Evolutionary conservation across 495 filamentous ascomycete genomes (phyloP), one percentile per base, ranked within the genome.

Genomic region (Neurospora terricola): DNA sequence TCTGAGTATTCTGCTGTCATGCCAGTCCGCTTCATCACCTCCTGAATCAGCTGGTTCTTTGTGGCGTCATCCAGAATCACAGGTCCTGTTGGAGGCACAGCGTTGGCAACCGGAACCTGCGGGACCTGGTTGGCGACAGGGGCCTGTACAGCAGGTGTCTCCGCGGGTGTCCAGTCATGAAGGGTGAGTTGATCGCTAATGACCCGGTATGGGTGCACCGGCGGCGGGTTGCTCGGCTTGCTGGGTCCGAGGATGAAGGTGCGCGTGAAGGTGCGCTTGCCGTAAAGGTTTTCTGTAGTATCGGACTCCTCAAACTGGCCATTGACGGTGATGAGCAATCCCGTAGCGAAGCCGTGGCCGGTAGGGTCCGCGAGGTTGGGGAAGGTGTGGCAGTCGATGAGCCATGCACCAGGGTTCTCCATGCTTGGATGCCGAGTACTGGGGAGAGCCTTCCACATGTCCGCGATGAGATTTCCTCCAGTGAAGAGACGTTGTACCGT

Each of bases 161-260:
- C 73, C 54, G 54, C 54, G 74, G 81, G 81, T 6, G 83, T 72
- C 77, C 81, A 81, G 77, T 74, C 86, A 85, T 70, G 92, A 2
- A 97, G 80, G 27, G 88, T 87, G 68, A 96, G 85, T 77, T 93
- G 88, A 80, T 98, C 95, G 78, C 86, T 94, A 70, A 94, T 85
- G 23, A 98, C 92, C 48, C 94, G 87, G 48, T 97, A 81, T 0
- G 78, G 78, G 69, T 80, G 74, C 38, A 30, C 42, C 36, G 71
- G 45, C 4, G 72, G 75, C 23, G 84, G 75, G 8, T 85, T 86
- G 34, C 84, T 85, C 2, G 86, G 83, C 38, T 76, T 79, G 40
- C 92, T 93, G 5, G 94, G 94, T 1, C 93, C 93, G 23, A 98
- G 84, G 59, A 94, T 84, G 76, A 98, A 94, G 0, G 89, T 93